phyloP scores from a whole-genome alignment of 768 basidiomycete genomes.

The Hydnomerulius pinastri region DNA sequence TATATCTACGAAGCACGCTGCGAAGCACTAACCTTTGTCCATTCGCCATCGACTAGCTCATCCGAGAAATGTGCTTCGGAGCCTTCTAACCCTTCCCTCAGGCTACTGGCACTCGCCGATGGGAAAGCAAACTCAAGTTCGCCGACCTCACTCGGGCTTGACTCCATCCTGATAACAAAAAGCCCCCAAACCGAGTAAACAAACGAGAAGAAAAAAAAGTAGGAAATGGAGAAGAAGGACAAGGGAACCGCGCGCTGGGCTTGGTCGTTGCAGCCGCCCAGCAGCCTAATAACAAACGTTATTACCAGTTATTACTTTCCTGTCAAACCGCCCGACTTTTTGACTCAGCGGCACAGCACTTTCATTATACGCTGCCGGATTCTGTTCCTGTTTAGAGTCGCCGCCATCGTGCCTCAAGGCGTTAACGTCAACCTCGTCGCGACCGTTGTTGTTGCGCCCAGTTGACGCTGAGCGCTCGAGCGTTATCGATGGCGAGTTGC shows the following conservation, averaged over 20 bases:
- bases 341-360: neutral
- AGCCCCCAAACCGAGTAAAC: neutral
- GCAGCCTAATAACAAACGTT: too few species aligned
- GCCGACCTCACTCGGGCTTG: constrained; percentile 3
- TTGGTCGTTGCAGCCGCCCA: too few species aligned
- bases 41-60: constrained; percentile 14
- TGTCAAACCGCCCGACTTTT: neutral
- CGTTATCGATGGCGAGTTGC: too few species aligned
- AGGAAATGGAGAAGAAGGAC: neutral
- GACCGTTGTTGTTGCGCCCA: too few species aligned
- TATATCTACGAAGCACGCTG: too few species aligned
- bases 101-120: neutral
- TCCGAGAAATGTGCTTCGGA: constrained; percentile 1
- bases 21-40: constrained; percentile 25
- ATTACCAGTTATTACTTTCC: neutral
- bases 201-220: neutral
- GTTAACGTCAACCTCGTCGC: too few species aligned
- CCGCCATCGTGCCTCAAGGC: too few species aligned
- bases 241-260: neutral
- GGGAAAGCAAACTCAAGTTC: constrained; percentile 8
- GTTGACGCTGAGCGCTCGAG: too few species aligned
- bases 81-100: neutral
- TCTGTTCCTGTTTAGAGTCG: neutral
- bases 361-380: neutral
- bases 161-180: neutral